phyloP scores from a whole-genome alignment of 768 basidiomycete genomes.

The Suillus paluster region DNA sequence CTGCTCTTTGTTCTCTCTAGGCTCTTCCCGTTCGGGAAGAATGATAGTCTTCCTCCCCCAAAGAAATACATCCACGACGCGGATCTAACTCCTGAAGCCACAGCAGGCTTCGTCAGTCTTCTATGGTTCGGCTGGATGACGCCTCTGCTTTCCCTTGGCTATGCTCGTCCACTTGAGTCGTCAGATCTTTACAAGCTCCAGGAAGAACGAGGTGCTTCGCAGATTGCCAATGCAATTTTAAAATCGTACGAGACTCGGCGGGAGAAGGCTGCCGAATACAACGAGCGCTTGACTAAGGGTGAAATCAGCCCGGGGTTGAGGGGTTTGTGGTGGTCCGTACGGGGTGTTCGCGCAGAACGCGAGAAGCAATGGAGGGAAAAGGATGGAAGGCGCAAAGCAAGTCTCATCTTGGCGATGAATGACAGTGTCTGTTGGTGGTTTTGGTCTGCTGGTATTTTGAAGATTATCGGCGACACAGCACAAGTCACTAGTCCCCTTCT shows the following conservation, averaged over 20 bases:
- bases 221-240: constrained; percentile 66
- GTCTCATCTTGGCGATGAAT: constrained; percentile 71
- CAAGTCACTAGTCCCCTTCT: constrained; percentile 78
- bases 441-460: constrained; percentile 68
- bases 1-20: constrained; percentile 12
- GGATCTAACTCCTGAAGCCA: constrained; percentile 63
- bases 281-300: constrained; percentile 66
- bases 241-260: constrained; percentile 64
- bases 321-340: constrained; percentile 62
- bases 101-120: constrained; percentile 59
- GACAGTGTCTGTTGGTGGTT: constrained; percentile 80
- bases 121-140: constrained; percentile 81
- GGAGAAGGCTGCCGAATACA: constrained; percentile 68
- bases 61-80: constrained; percentile 67
- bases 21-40: not conserved
- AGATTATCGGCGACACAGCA: constrained; percentile 68
- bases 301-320: constrained; percentile 60
- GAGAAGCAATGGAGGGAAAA: constrained; percentile 69
- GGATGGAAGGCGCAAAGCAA: constrained; percentile 65
- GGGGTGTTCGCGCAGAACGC: constrained; percentile 49
- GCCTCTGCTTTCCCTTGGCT: constrained; percentile 72
- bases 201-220: constrained; percentile 58
- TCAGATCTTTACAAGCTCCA: constrained; percentile 83
- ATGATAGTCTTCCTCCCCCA: constrained; percentile 42
- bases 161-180: constrained; percentile 78